phyloP scores from a whole-genome alignment of 75 land plant genomes.

The Pinus taeda region DNA sequence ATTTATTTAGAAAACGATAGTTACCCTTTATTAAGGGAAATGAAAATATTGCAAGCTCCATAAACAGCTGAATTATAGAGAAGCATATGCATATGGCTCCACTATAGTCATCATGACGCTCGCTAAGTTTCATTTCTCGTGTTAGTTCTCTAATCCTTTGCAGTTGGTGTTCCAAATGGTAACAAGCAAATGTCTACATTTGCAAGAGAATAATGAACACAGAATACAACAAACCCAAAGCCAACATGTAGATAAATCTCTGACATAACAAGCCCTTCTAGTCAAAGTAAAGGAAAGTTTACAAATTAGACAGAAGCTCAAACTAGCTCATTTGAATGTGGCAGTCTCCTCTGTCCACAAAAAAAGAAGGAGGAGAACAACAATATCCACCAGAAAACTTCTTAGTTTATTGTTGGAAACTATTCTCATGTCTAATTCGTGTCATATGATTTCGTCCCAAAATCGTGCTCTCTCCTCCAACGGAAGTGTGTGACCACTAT shows the following conservation, averaged over 20 bases:
- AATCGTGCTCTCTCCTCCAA: neutral
- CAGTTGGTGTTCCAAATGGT: neutral
- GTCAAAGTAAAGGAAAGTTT: neutral
- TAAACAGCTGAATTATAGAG: neutral
- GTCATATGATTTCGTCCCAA: neutral
- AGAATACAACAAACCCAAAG: slow-evolving; percentile 5
- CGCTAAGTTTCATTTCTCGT: neutral
- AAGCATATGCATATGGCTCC: neutral
- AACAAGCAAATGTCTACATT: slow-evolving; percentile 2
- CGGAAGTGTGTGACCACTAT: neutral
- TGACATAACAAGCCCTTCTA: neutral
- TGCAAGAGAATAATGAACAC: neutral
- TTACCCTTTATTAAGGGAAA: neutral
- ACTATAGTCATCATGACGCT: neutral
- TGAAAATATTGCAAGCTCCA: slow-evolving; percentile 5
- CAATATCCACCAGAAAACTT: neutral
- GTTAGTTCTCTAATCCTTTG: neutral
- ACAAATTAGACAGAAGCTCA: neutral
- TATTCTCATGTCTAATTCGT: neutral
- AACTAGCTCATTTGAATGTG: neutral
- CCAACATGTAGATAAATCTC: neutral
- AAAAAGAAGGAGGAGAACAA: neutral
- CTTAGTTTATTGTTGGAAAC: neutral
- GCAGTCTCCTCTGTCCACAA: neutral
- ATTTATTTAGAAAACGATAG: neutral